Evolutionary conservation across 2,329 filamentous ascomycete genomes (phyloP).

Genomic region (Chaetomiaceae sp.): DNA sequence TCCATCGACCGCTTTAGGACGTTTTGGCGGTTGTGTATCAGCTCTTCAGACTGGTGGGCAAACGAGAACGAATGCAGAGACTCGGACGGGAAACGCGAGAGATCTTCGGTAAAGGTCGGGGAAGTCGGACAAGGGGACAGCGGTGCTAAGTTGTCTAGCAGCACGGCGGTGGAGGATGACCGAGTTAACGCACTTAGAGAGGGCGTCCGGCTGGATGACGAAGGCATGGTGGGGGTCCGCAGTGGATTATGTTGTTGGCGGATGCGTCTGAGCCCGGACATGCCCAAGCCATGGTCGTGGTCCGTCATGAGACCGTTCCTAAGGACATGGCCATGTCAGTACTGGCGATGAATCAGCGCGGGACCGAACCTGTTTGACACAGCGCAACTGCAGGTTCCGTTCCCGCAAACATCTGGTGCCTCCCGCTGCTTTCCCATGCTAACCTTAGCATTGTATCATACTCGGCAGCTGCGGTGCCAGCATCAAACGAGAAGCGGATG

Average conservation of each 20-base stretch:
- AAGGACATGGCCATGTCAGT: conserved; percentile 26
- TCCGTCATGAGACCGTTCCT: conserved; percentile 80
- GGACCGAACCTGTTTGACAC: conserved; percentile 10
- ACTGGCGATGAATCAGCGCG: conserved; percentile 3
- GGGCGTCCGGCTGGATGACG: conserved; percentile 56
- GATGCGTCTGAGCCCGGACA: conserved; percentile 87
- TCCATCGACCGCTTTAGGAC: conserved; percentile 90
- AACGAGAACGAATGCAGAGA: conserved; percentile 98
- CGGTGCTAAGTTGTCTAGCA: conserved; percentile 49
- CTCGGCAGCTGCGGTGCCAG: conserved; percentile 55
- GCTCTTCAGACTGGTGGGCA: conserved; percentile 88
- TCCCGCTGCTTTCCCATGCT: conserved; percentile 32
- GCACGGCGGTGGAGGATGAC: conserved; percentile 66
- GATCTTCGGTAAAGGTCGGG: conserved; percentile 78
- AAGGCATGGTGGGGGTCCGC: conserved; percentile 61
- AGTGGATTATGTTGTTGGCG: conserved; percentile 70
- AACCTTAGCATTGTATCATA: conserved; percentile 73
- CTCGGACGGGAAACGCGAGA: conserved; percentile 88
- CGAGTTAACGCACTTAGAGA: conserved; percentile 54
- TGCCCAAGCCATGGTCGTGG: conserved; percentile 80
- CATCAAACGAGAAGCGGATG: conserved; percentile 74
- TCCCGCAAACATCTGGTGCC: background rate
- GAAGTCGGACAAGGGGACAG: conserved; percentile 62
- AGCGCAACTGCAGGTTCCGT: conserved; percentile 2
- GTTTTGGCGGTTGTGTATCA: conserved; percentile 86